Conservation (phyloP, 257 asterid genomes). For the Solanum megistacrolobum region DNA sequence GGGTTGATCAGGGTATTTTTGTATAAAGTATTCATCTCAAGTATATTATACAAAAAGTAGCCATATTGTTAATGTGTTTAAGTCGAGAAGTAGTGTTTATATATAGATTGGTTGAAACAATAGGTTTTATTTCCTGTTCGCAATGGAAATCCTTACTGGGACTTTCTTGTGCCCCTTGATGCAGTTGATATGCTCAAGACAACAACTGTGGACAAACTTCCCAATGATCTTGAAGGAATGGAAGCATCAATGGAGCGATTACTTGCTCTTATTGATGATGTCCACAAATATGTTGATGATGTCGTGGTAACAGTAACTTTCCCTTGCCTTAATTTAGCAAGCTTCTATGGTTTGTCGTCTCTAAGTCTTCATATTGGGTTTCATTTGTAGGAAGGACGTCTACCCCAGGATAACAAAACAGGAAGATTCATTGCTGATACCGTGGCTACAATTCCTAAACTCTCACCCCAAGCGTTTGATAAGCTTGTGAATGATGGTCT, state of each 20-base stretch:
- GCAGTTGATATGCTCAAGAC: constrained; percentile 82
- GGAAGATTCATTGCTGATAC: constrained; percentile 71
- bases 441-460: constrained; percentile 58
- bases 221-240: constrained; percentile 93
- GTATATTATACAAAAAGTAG: background rate
- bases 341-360: background rate
- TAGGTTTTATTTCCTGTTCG: background rate
- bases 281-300: constrained; percentile 79
- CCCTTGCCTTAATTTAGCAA: background rate
- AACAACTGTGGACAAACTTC: constrained; percentile 75
- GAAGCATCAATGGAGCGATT: constrained; percentile 83
- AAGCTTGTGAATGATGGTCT: constrained; percentile 40
- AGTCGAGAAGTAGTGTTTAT: background rate
- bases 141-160: background rate
- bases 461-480: constrained; percentile 43
- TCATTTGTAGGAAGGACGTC: constrained; percentile 59
- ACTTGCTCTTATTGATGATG: constrained; percentile 74
- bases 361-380: background rate
- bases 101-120: background rate
- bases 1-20: background rate
- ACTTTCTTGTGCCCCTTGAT: background rate
- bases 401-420: constrained; percentile 48
- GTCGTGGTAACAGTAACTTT: constrained; percentile 65
- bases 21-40: background rate
- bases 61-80: background rate